Evolutionary conservation across 306 rosid species (phyloP).

Genomic region (Rosa multiflora): DNA sequence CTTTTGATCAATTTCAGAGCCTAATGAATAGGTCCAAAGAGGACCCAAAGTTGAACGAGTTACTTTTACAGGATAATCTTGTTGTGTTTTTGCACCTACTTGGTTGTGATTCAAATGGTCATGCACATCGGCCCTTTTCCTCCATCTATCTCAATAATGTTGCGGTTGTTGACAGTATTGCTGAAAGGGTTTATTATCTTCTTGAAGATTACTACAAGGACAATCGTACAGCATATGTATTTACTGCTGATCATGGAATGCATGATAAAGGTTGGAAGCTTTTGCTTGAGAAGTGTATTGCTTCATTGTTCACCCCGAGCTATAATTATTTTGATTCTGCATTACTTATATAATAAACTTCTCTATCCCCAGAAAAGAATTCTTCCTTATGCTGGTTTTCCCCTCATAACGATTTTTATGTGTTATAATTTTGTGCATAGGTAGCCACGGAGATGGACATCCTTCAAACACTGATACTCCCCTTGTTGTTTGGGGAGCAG

Average conservation of each 20-base stretch:
- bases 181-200: conserved; percentile 74
- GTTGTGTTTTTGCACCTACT: conserved; percentile 79
- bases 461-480: conserved; percentile 93
- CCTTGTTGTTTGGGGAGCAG: conserved; percentile 96
- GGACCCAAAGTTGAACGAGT: conserved; percentile 60
- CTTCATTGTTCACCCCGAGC: conserved; percentile 11
- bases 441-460: conserved; percentile 98
- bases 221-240: conserved; percentile 67
- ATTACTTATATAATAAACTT: not conserved
- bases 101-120: conserved; percentile 95
- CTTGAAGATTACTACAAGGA: conserved; percentile 74
- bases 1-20: conserved; percentile 77
- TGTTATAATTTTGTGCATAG: conserved; percentile 37
- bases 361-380: not conserved
- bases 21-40: conserved; percentile 70
- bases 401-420: conserved; percentile 20
- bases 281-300: conserved; percentile 15
- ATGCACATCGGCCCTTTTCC: conserved; percentile 85
- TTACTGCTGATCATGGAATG: conserved; percentile 97
- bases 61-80: conserved; percentile 70
- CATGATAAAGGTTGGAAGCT: conserved; percentile 73
- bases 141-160: conserved; percentile 89
- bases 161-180: conserved; percentile 80
- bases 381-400: conserved; percentile 14
- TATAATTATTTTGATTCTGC: conserved; percentile 3